Base-by-base conservation (phyloP, 192 early-diverging fungal genomes). In the Coemansia sp. region DNA sequence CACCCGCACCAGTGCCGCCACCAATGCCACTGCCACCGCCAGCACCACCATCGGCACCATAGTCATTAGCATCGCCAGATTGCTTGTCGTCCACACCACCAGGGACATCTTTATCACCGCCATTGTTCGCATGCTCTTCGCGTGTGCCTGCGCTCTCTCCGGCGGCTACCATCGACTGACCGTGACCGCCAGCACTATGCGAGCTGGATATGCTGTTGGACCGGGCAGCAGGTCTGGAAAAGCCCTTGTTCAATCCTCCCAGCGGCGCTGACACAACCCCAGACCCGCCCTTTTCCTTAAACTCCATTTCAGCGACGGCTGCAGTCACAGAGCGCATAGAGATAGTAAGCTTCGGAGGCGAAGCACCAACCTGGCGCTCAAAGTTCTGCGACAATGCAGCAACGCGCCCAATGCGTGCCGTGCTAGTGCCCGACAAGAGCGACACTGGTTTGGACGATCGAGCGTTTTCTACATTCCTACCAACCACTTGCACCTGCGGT, bases 371-470 rank as follows among this genome's bases (percentile, higher is more conserved):
- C 51, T 75, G 56, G 40, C 73, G 70, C 67, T 81, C 80, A 77
- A 83, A 83, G 68, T 71, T 83, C 66, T 83, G 80, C 49, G 80
- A 83, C 48, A 83, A 32, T 13, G 80, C 80, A 1, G 80, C 80
- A 5, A 83, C 80, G 2, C 80, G 80, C 7, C 80, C 80, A 58
- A 83, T 83, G 16, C 80, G 75, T 37, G 80, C 80, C 1, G 66
- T 46, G 56, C 43, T 72, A 8, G 71, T 19, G 9, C 58, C 55
- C 6, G 20, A 8, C 14, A 58, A 61, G 46, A 49, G 20, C 17
- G 58, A 43, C 25, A 20, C 37, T 0, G 17, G 46, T 57, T 32
- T 25, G 17, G 20, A 14, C 8, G 9, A 17, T 19, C 7, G 46
- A 61, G 59, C 51, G 25, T 20, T 7, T 32, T 32, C 40, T 45